Conservation (phyloP, 108 stramenopile species). For the Discostella pseudostelligera region DNA sequence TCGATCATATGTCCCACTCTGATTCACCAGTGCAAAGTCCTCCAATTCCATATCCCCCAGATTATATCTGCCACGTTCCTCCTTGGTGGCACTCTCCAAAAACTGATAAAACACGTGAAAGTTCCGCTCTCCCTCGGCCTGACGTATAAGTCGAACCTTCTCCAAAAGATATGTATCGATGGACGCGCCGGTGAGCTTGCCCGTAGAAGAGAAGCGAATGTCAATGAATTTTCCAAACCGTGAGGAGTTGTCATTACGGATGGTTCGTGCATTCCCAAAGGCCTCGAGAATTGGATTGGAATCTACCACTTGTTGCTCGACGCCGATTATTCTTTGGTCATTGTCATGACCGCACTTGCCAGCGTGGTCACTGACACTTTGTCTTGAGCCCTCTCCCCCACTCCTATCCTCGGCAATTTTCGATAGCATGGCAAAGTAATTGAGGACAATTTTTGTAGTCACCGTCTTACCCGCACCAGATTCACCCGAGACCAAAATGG, state of each 20-base stretch:
- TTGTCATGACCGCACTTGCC: neutral
- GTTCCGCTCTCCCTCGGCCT: slow-evolving; percentile 83
- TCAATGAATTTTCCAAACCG: slow-evolving; percentile 90
- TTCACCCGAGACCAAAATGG: slow-evolving; percentile 54
- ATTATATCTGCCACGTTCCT: slow-evolving; percentile 34
- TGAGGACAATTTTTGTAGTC: slow-evolving; percentile 55
- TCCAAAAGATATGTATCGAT: slow-evolving; percentile 85
- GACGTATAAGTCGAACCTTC: slow-evolving; percentile 73
- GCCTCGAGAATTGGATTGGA: slow-evolving; percentile 89
- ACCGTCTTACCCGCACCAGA: slow-evolving; percentile 66
- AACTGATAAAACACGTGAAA: slow-evolving; percentile 93
- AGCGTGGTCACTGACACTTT: neutral
- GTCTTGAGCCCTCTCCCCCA: neutral
- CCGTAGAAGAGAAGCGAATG: slow-evolving; percentile 64
- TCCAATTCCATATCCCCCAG: slow-evolving; percentile 43
- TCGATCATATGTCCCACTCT: slow-evolving; percentile 75
- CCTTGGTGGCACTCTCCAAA: slow-evolving; percentile 41
- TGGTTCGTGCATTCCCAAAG: slow-evolving; percentile 91
- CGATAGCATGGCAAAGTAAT: slow-evolving; percentile 55
- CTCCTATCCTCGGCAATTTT: slow-evolving; percentile 9
- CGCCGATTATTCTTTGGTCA: slow-evolving; percentile 9
- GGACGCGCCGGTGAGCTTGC: slow-evolving; percentile 63
- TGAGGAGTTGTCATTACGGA: slow-evolving; percentile 85
- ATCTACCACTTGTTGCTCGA: slow-evolving; percentile 70
- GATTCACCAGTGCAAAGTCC: slow-evolving; percentile 71